Evolutionary conservation across 148 eudicot species (phyloP).

Genomic region (Diospyros lotus): DNA sequence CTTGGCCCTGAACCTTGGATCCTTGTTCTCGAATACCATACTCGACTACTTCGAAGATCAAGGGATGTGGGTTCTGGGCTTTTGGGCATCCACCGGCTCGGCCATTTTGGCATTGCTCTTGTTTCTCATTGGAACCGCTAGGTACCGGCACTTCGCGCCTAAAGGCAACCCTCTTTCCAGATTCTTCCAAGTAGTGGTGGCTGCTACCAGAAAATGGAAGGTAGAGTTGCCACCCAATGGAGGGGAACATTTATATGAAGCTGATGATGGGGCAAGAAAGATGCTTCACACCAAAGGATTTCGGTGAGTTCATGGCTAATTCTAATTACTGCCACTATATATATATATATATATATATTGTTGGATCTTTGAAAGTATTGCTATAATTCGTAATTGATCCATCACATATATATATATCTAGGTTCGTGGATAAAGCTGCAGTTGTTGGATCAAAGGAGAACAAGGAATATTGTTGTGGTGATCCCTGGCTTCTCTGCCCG

Average conservation of each 20-base stretch:
- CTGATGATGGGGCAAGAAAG: conserved; percentile 37
- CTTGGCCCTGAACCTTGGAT: conserved; percentile 67
- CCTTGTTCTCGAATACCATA: conserved; percentile 66
- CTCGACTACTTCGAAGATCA: conserved; percentile 56
- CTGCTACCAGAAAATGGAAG: conserved; percentile 48
- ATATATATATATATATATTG: no score
- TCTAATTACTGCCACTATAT: no score
- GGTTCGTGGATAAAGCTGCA: conserved; percentile 69
- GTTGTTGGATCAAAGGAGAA: conserved; percentile 25
- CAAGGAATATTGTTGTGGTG: conserved; percentile 8
- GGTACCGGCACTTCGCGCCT: conserved; percentile 53
- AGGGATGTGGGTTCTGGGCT: conserved; percentile 64
- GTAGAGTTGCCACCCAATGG: conserved; percentile 29
- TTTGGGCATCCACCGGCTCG: conserved; percentile 56
- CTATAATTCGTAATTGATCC: neutral
- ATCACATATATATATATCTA: conserved; percentile 6
- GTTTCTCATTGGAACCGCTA: conserved; percentile 54
- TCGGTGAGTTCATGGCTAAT: no score
- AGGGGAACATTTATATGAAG: conserved; percentile 41
- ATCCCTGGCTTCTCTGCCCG: conserved; percentile 53
- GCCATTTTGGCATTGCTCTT: conserved; percentile 40
- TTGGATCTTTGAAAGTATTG: neutral
- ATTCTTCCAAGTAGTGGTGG: conserved; percentile 51
- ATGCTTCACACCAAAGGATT: conserved; percentile 61
- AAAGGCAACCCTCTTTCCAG: conserved; percentile 60